Evolutionary conservation across 2,329 filamentous ascomycete genomes (phyloP), one percentile per base, ranked within the genome.

Genomic region (Dryadomyces sulphureus): DNA sequence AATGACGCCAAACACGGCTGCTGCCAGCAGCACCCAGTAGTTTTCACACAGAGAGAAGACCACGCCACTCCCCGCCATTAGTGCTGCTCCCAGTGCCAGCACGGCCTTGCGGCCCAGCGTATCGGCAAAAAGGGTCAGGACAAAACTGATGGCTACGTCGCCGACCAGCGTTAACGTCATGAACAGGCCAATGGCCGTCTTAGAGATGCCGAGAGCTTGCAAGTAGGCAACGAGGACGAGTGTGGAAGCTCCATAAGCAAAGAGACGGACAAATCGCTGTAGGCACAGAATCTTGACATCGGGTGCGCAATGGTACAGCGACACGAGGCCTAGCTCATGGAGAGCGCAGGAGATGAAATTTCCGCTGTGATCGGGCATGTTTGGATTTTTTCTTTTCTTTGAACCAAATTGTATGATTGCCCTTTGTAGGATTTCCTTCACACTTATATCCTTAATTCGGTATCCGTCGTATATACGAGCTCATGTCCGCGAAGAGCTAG

Each of bases 81-180:
- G 56, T 1, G 61, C 48, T 2, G 75, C 73, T 1, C 77, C 77
- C 4, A 69, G 52, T 0, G 67, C 63, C 4, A 81, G 62, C n/a
- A 76, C 66, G 6, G 61, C 62, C 43, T 68, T 66, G 22, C 77
- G 66, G 4, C 77, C 77, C 2, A 52, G 16, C 0, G 62, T 62
- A 59, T 81, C 78, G 22, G 77, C 74, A 49, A 78, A 64, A 6
- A 76, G 54, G 0, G 77, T 77, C 41, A 81, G 64, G 20, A 74
- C 34, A 48, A 79, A 70, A 54, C 75, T 79, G 50, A 81, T 71
- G 38, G 65, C 55, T 4, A 73, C 67, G 57, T 81, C 78, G 22
- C 77, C 78, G 14, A 67, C 61, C 16, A 81, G 60, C 0, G 78
- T 82, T 50, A 80, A 56, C 0, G 75, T 79, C 77, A 81, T 81